These are phyloP conservation scores for Sarocladium kiliense DNA, from an alignment of 2,329 filamentous ascomycete species.

Conservation along the genomic window DNA sequence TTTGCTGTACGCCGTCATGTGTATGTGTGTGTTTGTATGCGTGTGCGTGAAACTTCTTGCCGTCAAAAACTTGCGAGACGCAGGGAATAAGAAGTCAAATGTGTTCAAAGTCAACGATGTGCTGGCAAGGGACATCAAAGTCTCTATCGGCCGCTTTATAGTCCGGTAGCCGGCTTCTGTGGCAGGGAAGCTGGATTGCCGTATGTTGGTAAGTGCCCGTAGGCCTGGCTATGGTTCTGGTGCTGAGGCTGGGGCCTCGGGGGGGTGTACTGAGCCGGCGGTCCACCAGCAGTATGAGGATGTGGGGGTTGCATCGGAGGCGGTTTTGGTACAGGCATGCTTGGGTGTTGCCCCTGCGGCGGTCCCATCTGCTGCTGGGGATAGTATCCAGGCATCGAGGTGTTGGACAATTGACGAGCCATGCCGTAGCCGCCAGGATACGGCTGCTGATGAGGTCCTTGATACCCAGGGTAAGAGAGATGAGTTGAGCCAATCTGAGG, in stretches of 20 bases:
- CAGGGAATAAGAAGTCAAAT: not conserved
- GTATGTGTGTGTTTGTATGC: not conserved
- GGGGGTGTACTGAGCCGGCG: not conserved
- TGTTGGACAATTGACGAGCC: conserved; percentile 52
- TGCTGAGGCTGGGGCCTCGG: conserved; percentile 13
- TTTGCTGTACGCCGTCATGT: conserved; percentile 3
- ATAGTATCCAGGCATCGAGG: conserved; percentile 47
- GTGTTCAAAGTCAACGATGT: not conserved
- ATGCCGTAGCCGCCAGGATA: conserved; percentile 49
- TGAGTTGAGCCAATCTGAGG: conserved; percentile 49
- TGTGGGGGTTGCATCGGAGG: conserved; percentile 28
- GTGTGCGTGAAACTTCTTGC: not conserved
- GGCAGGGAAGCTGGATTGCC: conserved; percentile 56
- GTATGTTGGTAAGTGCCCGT: conserved; percentile 49
- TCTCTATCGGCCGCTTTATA: no score
- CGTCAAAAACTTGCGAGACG: not conserved
- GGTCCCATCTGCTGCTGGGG: conserved; percentile 23
- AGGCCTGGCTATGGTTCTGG: conserved; percentile 38
- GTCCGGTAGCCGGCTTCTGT: conserved; percentile 50
- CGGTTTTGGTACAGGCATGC: conserved; percentile 33
- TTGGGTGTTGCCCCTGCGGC: conserved; percentile 29
- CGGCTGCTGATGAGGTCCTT: conserved; percentile 35
- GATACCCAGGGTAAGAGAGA: conserved; percentile 43
- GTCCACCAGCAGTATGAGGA: not conserved
- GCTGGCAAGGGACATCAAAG: no score